Conservation (phyloP, 2,329 filamentous ascomycete species). For the Exophiala spinifera region DNA sequence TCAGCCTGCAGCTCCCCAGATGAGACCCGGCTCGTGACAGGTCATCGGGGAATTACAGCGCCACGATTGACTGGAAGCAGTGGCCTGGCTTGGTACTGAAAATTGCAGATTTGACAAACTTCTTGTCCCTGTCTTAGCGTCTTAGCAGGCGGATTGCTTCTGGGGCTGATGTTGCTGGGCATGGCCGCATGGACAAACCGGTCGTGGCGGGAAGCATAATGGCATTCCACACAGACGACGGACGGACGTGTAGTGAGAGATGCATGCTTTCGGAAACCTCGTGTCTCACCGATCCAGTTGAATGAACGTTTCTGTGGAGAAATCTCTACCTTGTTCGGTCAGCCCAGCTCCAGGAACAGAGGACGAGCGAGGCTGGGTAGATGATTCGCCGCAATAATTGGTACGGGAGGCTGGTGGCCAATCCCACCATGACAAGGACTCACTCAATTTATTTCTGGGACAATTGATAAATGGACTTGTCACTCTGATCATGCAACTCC, state of each 20-base stretch:
- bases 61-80: constrained; percentile 12
- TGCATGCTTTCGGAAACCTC: not conserved
- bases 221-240: not conserved
- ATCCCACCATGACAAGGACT: not conserved
- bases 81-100: constrained; percentile 10
- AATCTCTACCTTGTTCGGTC: not conserved
- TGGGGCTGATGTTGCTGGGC: constrained; percentile 14
- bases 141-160: constrained; percentile 19
- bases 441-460: not conserved
- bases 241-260: too few species aligned
- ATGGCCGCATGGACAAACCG: not conserved
- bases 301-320: not conserved
- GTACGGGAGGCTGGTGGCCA: not conserved
- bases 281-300: not conserved
- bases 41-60: constrained; percentile 10
- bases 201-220: not conserved
- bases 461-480: not conserved
- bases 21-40: constrained; percentile 14
- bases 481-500: not conserved
- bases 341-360: not conserved
- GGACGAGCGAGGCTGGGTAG: not conserved
- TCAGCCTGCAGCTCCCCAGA: constrained; percentile 15
- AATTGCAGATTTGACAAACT: not conserved
- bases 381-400: not conserved
- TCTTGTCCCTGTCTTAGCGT: constrained; percentile 7